These are phyloP conservation scores for Trichoderma sp. DNA, from an alignment of 2,329 filamentous ascomycete species.

Conservation along the genomic window DNA sequence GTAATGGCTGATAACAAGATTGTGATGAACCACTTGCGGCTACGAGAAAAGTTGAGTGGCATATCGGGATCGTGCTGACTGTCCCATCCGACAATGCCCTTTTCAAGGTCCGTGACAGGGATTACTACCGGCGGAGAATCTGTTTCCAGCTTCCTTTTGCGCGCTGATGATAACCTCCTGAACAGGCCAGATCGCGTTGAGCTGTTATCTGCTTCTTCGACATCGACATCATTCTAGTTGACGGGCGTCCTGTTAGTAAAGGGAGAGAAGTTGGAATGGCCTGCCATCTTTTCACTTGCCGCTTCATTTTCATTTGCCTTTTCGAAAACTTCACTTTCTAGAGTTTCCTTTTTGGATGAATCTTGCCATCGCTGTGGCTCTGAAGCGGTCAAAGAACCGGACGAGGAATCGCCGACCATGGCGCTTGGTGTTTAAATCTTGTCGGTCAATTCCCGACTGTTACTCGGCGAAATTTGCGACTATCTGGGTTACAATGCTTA, in stretches of 20 bases:
- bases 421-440: background rate
- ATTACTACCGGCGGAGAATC: background rate
- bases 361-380: background rate
- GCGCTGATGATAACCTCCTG: background rate
- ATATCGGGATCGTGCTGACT: constrained; percentile 7
- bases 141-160: background rate
- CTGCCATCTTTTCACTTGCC: background rate
- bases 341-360: background rate
- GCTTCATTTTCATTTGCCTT: background rate
- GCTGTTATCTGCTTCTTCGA: background rate
- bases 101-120: constrained; percentile 8
- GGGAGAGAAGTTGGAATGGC: background rate
- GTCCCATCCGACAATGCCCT: constrained; percentile 10
- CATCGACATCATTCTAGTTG: background rate
- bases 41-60: constrained; percentile 9
- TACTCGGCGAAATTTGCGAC: background rate
- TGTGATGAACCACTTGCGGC: constrained; percentile 14
- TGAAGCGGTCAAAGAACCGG: background rate
- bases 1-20: background rate
- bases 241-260: background rate
- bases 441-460: background rate
- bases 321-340: background rate
- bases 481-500: background rate
- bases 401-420: background rate
- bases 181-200: background rate